These are phyloP conservation scores for Puccinellia tenuiflora DNA, from an alignment of 176 grass and related monocot species.

Conservation along the genomic window DNA sequence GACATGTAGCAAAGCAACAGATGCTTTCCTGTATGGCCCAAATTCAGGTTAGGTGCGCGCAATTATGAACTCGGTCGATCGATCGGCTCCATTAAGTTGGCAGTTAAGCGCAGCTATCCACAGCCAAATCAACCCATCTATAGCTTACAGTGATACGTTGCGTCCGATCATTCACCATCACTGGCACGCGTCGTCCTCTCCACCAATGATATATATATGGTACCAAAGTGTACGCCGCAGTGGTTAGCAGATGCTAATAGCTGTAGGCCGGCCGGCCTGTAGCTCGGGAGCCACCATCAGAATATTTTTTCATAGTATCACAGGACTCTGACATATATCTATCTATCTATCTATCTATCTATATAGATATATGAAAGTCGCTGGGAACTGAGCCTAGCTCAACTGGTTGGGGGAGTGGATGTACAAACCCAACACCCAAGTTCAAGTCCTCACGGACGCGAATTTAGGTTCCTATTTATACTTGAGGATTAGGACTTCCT, in stretches of 20 bases:
- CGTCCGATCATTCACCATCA: not conserved
- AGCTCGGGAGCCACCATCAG: not conserved
- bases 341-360: too few relatives aligned
- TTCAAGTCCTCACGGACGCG: too few relatives aligned
- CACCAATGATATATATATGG: not conserved
- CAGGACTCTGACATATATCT: not conserved
- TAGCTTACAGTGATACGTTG: not conserved
- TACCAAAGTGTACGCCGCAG: not conserved
- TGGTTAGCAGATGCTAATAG: conserved; percentile 14
- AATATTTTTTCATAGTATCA: not conserved
- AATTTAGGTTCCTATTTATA: too few relatives aligned
- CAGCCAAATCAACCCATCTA: conserved; percentile 12
- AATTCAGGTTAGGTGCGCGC: conserved; percentile 24
- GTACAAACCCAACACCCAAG: too few relatives aligned
- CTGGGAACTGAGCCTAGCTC: too few relatives aligned
- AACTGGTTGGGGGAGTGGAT: too few relatives aligned
- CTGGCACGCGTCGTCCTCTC: not conserved
- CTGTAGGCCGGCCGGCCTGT: too few relatives aligned
- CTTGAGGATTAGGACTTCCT: too few relatives aligned
- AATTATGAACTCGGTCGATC: conserved; percentile 9
- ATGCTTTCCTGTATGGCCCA: conserved; percentile 6
- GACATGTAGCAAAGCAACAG: not conserved
- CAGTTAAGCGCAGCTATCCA: conserved; percentile 38
- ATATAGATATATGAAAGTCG: too few relatives aligned
- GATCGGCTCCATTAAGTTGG: conserved; percentile 6